Percentiles rank a stretch among this genome's conserved stretches.
These are phyloP conservation scores for Thalassiosira mediterranea DNA, from an alignment of 352 stramenopile genomes.

Conservation along the genomic window DNA sequence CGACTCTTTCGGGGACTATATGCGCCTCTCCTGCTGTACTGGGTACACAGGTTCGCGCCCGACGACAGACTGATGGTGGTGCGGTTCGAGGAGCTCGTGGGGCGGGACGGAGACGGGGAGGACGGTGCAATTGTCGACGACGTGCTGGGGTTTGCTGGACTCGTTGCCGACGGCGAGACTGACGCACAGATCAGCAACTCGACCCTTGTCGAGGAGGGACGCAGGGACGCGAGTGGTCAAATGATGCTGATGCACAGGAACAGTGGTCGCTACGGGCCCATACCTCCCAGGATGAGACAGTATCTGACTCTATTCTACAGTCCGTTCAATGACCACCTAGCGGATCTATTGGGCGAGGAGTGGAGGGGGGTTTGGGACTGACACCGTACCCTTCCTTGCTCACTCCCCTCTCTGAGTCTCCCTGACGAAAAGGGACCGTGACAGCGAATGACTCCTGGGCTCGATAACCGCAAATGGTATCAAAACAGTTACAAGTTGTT, in stretches of 20 bases:
- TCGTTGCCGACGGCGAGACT: neutral
- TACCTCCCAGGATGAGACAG: conserved; percentile 13
- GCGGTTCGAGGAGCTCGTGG: conserved; percentile 16
- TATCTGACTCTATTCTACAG: conserved; percentile 49
- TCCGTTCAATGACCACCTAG: conserved; percentile 50
- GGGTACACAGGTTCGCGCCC: conserved; percentile 34
- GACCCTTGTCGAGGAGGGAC: neutral
- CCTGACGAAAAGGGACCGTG: no score
- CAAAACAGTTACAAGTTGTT: no score
- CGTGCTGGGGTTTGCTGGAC: conserved; percentile 27
- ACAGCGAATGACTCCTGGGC: no score
- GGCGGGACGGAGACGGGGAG: neutral
- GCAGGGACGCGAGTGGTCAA: neutral
- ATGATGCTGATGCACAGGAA: neutral
- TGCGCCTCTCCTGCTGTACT: conserved; percentile 26
- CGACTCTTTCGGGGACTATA: conserved; percentile 26
- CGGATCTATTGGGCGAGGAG: conserved; percentile 41
- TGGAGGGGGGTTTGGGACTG: conserved; percentile 23
- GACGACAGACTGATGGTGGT: conserved; percentile 39
- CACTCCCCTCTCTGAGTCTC: no score
- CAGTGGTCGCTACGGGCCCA: neutral
- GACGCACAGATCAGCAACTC: neutral
- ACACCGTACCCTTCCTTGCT: no score
- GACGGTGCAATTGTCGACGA: conserved; percentile 14
- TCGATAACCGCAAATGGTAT: no score